Evolutionary conservation across 2,329 filamentous ascomycete species (phyloP), one percentile per base, ranked within the genome.

Genomic region (Xylariaceae sp.): DNA sequence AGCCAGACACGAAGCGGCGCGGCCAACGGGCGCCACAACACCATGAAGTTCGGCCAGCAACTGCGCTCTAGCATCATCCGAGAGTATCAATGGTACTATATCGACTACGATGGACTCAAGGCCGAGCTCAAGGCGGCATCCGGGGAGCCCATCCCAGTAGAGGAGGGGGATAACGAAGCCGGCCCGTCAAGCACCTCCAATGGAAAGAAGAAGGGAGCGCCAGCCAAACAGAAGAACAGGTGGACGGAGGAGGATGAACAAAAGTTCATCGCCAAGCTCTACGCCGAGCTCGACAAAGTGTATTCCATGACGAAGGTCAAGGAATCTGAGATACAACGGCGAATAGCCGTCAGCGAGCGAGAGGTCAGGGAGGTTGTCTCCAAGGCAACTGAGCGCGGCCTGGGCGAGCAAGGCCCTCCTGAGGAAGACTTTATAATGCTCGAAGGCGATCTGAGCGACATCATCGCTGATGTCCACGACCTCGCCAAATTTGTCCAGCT

Each of bases 21-120:
- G 50, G 50, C 50, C 50, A 11, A 43, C 41, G 48, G 68, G 48
- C 59, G 60, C 23, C 75, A 74, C 44, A 60, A 78, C 66, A 69
- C 76, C 69, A 83, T 83, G 78, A 83, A 83, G 74, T 98, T 97
- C 73, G 92, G 92, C 63, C 87, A 96, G 67, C 89, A 98, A 74
- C 81, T 98, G 58, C 88, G 88, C 50, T 90, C 88, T 57, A 96
- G 89, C 61, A 77, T 95, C 59, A 94, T 97, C 66, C 88, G 86
- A 71, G 89, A 97, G 68, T 98, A 94, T 70, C 83, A 89, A 64
- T 95, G 89, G 82, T 88, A 95, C 71, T 98, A 98, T 69, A 96
- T 98, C 67, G 85, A 88, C 67, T 98, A 98, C 69, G 89, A 96
- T 62, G 86, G 83, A 50, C 77, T 98, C 34, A 98, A 98, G 69